phyloP scores from a whole-genome alignment of 805 yeast species.

The Saturnispora kantuleensis region DNA sequence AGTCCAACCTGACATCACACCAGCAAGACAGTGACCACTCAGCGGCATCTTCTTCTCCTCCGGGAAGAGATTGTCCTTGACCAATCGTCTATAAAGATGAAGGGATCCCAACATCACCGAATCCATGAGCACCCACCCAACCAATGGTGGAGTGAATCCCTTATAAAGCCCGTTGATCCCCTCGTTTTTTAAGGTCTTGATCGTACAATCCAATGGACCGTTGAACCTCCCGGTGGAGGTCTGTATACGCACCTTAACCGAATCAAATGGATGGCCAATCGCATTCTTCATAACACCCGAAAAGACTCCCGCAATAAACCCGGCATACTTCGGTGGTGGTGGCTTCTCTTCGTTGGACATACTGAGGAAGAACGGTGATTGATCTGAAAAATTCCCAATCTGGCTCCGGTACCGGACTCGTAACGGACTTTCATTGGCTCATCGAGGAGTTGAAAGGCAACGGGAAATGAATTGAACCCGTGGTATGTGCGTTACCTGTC shows the following conservation, averaged over 20 bases:
- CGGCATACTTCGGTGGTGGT: constrained; percentile 47
- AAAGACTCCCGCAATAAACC: constrained; percentile 82
- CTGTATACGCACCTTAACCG: constrained; percentile 79
- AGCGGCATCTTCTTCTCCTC: constrained; percentile 60
- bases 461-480: too few species aligned
- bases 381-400: neutral
- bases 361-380: too few species aligned
- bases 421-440: too few species aligned
- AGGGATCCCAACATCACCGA: constrained; percentile 82
- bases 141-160: constrained; percentile 87
- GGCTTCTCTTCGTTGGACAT: constrained; percentile 11
- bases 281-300: constrained; percentile 81
- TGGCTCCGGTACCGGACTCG: constrained; percentile 4
- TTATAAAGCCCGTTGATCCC: constrained; percentile 75
- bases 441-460: neutral
- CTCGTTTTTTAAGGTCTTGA: constrained; percentile 61
- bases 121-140: constrained; percentile 94
- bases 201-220: constrained; percentile 76
- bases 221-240: constrained; percentile 54
- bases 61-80: constrained; percentile 55
- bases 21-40: constrained; percentile 64
- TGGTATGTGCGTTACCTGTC: too few species aligned
- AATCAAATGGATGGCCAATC: constrained; percentile 91
- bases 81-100: constrained; percentile 61
- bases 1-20: constrained; percentile 82